Evolutionary conservation across 257 asterid species (phyloP).

Genomic region (Solanum tarapatanum): DNA sequence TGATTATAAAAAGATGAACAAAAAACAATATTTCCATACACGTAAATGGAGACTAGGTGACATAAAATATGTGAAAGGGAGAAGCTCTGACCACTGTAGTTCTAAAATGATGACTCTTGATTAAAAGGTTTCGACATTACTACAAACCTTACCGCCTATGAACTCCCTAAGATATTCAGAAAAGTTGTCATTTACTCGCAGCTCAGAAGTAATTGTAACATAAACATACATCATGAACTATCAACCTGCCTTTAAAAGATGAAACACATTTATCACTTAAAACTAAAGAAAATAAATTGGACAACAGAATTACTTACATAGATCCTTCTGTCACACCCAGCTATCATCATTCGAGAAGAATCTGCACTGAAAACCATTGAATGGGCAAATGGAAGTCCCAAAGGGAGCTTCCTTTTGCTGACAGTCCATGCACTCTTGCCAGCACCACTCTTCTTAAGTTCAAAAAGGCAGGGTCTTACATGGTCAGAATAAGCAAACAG

Average conservation of each 20-base stretch:
- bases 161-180: neutral
- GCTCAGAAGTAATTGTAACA: neutral
- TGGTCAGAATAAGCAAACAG: slow-evolving; percentile 87
- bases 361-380: slow-evolving; percentile 71
- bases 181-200: neutral
- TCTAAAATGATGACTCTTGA: neutral
- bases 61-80: neutral
- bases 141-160: neutral
- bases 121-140: neutral
- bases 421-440: slow-evolving; percentile 50
- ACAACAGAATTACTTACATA: slow-evolving; percentile 37
- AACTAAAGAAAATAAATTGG: neutral
- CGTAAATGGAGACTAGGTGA: neutral
- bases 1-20: neutral
- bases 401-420: slow-evolving; percentile 48
- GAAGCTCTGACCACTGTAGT: neutral
- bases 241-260: neutral
- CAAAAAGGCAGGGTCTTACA: slow-evolving; percentile 60
- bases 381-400: slow-evolving; percentile 77
- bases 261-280: neutral
- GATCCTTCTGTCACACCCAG: slow-evolving; percentile 82
- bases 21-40: neutral
- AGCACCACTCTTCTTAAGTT: slow-evolving; percentile 48
- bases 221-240: neutral
- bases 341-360: slow-evolving; percentile 66